Conservation (phyloP, 2,329 filamentous ascomycete genomes). For the Paracorniculantispora psalliotae region DNA sequence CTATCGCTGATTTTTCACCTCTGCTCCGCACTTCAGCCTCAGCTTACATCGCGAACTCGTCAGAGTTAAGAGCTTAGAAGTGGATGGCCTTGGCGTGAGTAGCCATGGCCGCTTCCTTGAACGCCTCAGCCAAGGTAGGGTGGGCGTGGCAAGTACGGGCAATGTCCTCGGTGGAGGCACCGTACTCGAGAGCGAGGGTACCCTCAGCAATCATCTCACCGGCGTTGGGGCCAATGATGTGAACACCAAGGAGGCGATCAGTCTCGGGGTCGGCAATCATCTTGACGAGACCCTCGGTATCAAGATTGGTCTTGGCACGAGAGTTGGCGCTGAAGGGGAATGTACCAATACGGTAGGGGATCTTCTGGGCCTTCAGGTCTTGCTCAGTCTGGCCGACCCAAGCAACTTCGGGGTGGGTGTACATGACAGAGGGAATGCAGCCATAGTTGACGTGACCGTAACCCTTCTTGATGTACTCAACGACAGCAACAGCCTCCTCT, state of each 20-base stretch:
- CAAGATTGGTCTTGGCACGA: constrained; percentile 96
- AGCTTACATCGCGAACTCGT: neutral
- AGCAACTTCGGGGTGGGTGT: constrained; percentile 96
- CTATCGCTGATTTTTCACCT: neutral
- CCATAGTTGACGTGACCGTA: constrained; percentile 99
- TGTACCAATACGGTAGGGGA: constrained; percentile 87
- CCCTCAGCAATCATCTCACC: constrained; percentile 99
- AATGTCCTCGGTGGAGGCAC: constrained; percentile 90
- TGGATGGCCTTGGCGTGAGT: constrained; percentile 95
- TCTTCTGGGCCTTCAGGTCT: constrained; percentile 82
- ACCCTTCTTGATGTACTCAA: constrained; percentile 97
- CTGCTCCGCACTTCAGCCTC: neutral
- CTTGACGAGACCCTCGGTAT: constrained; percentile 94
- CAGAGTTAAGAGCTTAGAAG: constrained; percentile 53
- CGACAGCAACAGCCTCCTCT: constrained; percentile 89
- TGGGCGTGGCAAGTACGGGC: constrained; percentile 94
- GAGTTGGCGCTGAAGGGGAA: constrained; percentile 99
- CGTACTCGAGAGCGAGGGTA: constrained; percentile 91
- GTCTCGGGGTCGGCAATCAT: constrained; percentile 95
- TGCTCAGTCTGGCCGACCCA: constrained; percentile 98
- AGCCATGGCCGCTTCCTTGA: constrained; percentile 99
- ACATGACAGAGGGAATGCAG: constrained; percentile 98
- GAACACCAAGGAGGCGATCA: constrained; percentile 88
- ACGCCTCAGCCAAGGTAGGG: constrained; percentile 91
- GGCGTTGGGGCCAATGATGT: constrained; percentile 93